These are phyloP conservation scores for Fusarium domesticum DNA, from an alignment of 2,329 filamentous ascomycete genomes.

Conservation along the genomic window DNA sequence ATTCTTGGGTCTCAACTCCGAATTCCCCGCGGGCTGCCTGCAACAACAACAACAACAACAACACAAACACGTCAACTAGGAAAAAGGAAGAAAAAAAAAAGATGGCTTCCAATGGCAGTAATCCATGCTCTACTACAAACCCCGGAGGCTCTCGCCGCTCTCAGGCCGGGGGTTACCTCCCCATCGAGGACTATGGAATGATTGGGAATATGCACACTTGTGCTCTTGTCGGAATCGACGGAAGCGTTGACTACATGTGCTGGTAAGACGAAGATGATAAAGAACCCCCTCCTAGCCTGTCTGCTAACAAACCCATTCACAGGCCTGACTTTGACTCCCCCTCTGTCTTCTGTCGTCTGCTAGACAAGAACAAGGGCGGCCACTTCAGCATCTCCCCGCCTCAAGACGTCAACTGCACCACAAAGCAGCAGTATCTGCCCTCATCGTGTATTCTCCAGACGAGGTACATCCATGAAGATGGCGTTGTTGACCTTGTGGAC, in stretches of 20 bases:
- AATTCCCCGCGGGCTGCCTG: too few relatives aligned
- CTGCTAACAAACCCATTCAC: background rate
- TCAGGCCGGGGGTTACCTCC: slow-evolving; percentile 50
- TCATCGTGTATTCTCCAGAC: slow-evolving; percentile 74
- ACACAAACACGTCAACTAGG: too few relatives aligned
- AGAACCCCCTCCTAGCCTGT: background rate
- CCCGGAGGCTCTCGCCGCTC: slow-evolving; percentile 33
- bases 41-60: too few relatives aligned
- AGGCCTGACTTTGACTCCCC: slow-evolving; percentile 79
- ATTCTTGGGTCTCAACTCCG: background rate
- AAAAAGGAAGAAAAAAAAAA: too few relatives aligned
- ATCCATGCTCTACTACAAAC: slow-evolving; percentile 32
- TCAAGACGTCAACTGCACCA: slow-evolving; percentile 54
- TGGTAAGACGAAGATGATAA: slow-evolving; percentile 49
- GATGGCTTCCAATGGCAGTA: slow-evolving; percentile 36
- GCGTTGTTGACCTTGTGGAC: slow-evolving; percentile 69
- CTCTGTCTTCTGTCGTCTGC: slow-evolving; percentile 68
- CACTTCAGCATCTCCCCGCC: slow-evolving; percentile 66
- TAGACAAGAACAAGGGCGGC: slow-evolving; percentile 73
- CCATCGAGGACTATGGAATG: slow-evolving; percentile 75
- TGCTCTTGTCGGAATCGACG: slow-evolving; percentile 70
- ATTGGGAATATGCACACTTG: slow-evolving; percentile 80
- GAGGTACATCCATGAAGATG: slow-evolving; percentile 72
- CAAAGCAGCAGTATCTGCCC: slow-evolving; percentile 74
- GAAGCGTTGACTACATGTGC: slow-evolving; percentile 75